Conservation (phyloP, 345 rosid genomes). For the Camelina sativa region DNA sequence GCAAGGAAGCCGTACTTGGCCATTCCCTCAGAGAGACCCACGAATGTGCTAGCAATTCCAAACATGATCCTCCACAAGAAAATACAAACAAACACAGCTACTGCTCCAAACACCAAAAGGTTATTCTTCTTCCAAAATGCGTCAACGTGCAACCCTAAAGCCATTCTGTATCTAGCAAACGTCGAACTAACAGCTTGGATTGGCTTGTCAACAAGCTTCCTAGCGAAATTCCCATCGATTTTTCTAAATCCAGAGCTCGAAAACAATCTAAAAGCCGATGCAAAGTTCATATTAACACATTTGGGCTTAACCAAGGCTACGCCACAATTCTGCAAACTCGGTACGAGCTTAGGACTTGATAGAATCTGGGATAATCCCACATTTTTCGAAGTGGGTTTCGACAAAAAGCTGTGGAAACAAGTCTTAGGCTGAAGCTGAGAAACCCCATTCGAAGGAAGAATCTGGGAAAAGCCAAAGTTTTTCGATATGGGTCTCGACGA, state of each 20-base stretch:
- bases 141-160: slow-evolving; percentile 77
- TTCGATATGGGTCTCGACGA: slow-evolving; percentile 44
- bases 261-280: slow-evolving; percentile 54
- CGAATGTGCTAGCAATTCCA: slow-evolving; percentile 81
- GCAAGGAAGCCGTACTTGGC: slow-evolving; percentile 94
- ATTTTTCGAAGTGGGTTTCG: slow-evolving; percentile 45
- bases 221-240: slow-evolving; percentile 49
- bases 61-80: slow-evolving; percentile 90
- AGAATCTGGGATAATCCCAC: slow-evolving; percentile 48
- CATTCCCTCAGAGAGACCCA: slow-evolving; percentile 90
- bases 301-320: slow-evolving; percentile 34
- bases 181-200: slow-evolving; percentile 54
- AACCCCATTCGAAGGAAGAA: slow-evolving; percentile 34
- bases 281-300: slow-evolving; percentile 28
- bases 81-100: slow-evolving; percentile 62
- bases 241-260: slow-evolving; percentile 52
- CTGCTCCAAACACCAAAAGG: slow-evolving; percentile 69
- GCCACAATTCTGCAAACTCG: slow-evolving; percentile 14
- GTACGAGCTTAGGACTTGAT: slow-evolving; percentile 18
- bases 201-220: slow-evolving; percentile 62
- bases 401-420: slow-evolving; percentile 37
- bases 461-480: slow-evolving; percentile 47
- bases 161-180: slow-evolving; percentile 64
- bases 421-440: slow-evolving; percentile 38
- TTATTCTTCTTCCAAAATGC: slow-evolving; percentile 78